Conservation (phyloP, 805 yeast genomes). For the Starmerella riodocensis region DNA sequence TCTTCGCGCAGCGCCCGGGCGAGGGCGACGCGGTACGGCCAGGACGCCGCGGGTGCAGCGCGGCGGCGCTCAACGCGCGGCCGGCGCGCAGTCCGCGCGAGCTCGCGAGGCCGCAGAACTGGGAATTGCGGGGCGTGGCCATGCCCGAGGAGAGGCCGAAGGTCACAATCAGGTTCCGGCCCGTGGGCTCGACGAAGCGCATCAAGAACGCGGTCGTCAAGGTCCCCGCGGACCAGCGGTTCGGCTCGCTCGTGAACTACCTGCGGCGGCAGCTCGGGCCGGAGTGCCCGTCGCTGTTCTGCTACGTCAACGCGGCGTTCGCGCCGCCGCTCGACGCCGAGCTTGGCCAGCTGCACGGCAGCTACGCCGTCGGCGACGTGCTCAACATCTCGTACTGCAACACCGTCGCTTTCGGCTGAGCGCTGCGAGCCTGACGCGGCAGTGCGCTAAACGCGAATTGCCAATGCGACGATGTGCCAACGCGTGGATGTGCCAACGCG, state of each 20-base stretch:
- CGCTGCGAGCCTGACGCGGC: not conserved
- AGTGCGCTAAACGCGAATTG: too few relatives aligned
- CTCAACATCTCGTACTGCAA: constrained; percentile 27
- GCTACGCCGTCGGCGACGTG: constrained; percentile 23
- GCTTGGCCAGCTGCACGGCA: constrained; percentile 24
- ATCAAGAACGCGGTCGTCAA: constrained; percentile 36
- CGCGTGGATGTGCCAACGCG: too few relatives aligned
- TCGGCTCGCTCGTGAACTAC: constrained; percentile 35
- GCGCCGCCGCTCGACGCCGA: constrained; percentile 31
- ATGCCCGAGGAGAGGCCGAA: constrained; percentile 9
- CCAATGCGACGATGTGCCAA: too few relatives aligned
- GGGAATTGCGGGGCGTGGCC: too few relatives aligned
- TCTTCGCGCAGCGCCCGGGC: too few relatives aligned
- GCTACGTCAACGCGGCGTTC: constrained; percentile 31
- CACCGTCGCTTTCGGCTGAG: constrained; percentile 28
- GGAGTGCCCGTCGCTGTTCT: constrained; percentile 27
- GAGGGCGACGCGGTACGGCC: not conserved
- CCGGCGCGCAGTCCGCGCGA: too few relatives aligned
- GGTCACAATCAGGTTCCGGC: constrained; percentile 35
- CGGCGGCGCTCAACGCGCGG: too few relatives aligned
- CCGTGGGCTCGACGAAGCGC: constrained; percentile 42
- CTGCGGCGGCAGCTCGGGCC: constrained; percentile 30
- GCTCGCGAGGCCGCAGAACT: too few relatives aligned
- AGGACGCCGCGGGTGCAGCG: not conserved
- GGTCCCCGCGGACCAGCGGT: constrained; percentile 34